These are phyloP conservation scores for Lupinus albus DNA, from an alignment of 306 rosid genomes.

Conservation along the genomic window DNA sequence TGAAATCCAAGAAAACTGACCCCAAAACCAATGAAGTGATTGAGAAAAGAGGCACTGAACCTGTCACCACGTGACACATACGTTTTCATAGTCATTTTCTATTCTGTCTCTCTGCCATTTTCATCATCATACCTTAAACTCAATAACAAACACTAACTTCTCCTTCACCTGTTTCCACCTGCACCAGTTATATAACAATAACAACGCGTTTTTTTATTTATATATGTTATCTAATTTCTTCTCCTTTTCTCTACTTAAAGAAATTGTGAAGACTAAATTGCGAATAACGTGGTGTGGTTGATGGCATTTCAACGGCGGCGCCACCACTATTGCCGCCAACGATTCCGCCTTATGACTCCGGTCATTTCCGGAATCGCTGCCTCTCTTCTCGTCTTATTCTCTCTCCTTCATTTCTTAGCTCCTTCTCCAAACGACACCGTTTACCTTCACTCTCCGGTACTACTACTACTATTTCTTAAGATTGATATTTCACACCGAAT, in stretches of 20 bases:
- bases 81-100: not conserved
- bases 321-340: constrained; percentile 52
- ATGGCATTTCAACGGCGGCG: constrained; percentile 86
- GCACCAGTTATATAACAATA: too few relatives aligned
- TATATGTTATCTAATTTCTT: too few relatives aligned
- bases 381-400: constrained; percentile 66
- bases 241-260: not conserved
- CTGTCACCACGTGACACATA: not conserved
- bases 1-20: not conserved
- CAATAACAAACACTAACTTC: not conserved
- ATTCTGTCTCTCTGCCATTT: not conserved
- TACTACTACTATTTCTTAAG: constrained; percentile 10
- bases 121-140: not conserved
- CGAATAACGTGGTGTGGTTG: not conserved
- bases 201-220: too few relatives aligned
- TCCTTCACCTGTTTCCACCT: not conserved
- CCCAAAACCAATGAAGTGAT: too few relatives aligned
- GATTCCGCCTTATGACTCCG: constrained; percentile 63
- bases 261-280: not conserved
- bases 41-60: too few relatives aligned
- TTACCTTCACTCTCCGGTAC: constrained; percentile 56
- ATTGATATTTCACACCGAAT: not conserved
- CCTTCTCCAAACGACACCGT: constrained; percentile 70
- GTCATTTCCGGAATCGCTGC: constrained; percentile 64
- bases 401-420: constrained; percentile 77